phyloP scores from a whole-genome alignment of 2,329 filamentous ascomycete species.

The Colletotrichum liaoningense region DNA sequence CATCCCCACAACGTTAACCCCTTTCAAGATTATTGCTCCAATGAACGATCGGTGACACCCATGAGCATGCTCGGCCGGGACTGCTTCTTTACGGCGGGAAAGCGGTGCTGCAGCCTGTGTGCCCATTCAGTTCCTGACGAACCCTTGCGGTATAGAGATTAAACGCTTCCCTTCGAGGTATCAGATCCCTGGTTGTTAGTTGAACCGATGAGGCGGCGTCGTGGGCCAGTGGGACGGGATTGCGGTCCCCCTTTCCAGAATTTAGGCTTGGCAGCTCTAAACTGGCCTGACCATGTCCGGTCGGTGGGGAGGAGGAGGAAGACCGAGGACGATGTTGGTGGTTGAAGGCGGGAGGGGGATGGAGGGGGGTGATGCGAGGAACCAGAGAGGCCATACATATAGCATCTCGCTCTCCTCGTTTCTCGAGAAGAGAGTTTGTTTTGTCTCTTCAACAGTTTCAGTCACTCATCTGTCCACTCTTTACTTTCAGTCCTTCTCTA shows the following conservation, averaged over 20 bases:
- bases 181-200: background rate
- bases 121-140: background rate
- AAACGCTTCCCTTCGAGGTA: slow-evolving; percentile 1
- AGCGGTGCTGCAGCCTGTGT: background rate
- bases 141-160: slow-evolving; percentile 17
- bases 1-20: slow-evolving; percentile 25
- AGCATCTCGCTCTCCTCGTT: background rate
- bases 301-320: background rate
- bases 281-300: slow-evolving; percentile 16
- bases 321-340: background rate
- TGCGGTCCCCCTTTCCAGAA: slow-evolving; percentile 22
- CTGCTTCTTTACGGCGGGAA: background rate
- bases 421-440: background rate
- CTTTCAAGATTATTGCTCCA: slow-evolving; percentile 32
- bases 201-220: slow-evolving; percentile 24
- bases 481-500: slow-evolving; percentile 33
- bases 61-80: background rate
- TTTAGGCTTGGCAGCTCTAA: slow-evolving; percentile 21
- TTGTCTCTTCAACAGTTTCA: slow-evolving; percentile 28
- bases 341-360: background rate
- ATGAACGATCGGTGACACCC: slow-evolving; percentile 1
- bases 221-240: slow-evolving; percentile 13
- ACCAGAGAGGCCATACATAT: slow-evolving; percentile 25
- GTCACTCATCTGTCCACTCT: slow-evolving; percentile 34
- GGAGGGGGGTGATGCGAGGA: background rate